Evolutionary conservation across 148 eudicot genomes (phyloP), one percentile per base, ranked within the genome.

Genomic region (Polygonum maritimum): DNA sequence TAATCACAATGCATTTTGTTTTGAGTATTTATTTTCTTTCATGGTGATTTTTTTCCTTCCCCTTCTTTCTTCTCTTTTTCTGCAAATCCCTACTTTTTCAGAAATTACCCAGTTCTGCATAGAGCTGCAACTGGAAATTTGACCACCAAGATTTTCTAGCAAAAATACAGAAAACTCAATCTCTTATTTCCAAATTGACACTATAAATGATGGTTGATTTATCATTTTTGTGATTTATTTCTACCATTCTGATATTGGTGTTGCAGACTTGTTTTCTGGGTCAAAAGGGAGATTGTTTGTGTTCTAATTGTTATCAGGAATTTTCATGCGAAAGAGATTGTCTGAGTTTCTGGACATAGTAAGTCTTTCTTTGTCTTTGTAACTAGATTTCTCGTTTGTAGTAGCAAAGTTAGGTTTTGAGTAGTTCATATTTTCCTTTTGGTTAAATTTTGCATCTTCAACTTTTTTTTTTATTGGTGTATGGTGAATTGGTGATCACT

Each of bases 1-100:
- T 84, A 80, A 84, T 82, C 49, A 82, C 81, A 78, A 44, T 67
- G 62, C 79, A 81, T 83, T 79, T 85, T 82, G 49, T 76, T 83
- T 81, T 54, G 60, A 26, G 31, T 54, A 75, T 48, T 86, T 79
- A 71, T 77, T 76, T 80, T 79, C 49, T 80, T 80, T 78, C 55
- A 41, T 33, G 78, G 79, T 78, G 38, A 47, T 57, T 75, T 80
- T 75, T 75, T 83, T 78, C 74, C 18, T 2, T 77, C 73, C 80
- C 75, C 83, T 81, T 77, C 87, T 88, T 83, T 80, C 82, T 80
- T 78, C 85, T 75, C 85, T 86, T 88, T 69, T 69, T 15, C 72
- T 41, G 22, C 45, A 69, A 69, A 69, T 44, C 73, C 48, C 48
- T 38, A 36, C n/a, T 69, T 41, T 41, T 41, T 16, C 47, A 65